Base-by-base conservation (phyloP, 805 yeast species). In the Tetrapisispora nanseiensis region DNA sequence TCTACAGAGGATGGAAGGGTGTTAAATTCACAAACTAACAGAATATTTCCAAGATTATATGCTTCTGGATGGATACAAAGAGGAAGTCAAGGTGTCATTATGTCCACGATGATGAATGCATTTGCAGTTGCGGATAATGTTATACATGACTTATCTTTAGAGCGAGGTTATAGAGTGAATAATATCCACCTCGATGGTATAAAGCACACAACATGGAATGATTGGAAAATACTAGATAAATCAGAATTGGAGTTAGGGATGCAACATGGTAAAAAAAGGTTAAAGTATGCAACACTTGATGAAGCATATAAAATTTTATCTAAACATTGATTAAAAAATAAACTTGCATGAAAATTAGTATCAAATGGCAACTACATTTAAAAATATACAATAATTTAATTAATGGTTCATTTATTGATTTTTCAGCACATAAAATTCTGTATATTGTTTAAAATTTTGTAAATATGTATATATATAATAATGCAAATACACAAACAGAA, bases 11-110 rank as follows among this genome's bases (percentile, higher is more conserved):
- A 68, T 19, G 82, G 80, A 1, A 61, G 73, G 31, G 72, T 72
- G 0, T 43, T 67, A 9, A 50, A 57, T 27, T 44, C 49, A 1
- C 40, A 50, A 0, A 35, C 38, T 3, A 55, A 52, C 16, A 28
- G 45, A 5, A 36, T 46, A 29, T 51, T 58, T 23, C 65, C 56
- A 2, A 82, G 86, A 0, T 64, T 86, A 45, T 90, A 87, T 52
- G 79, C 84, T 2, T 68, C 87, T 8, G 98, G 98, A 0, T 92
- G 98, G 98, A 80, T 87, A 37, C 77, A 82, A 43, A 78, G 75
- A 40, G 95, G 95, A 1, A 83, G 95, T 7, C 73, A 74, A 23
- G 98, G 98, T 1, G 94, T 86, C 3, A 92, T 92, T 49, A 94
- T 95, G 15, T 72, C 85, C 12, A 86, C 97, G 0, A 84, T 90